A percentile compares a stretch with the other conserved stretches of the same genome.
Evolutionary conservation across 83 land plant species (phyloP).

Genomic region (Diphasiastrum complanatum): DNA sequence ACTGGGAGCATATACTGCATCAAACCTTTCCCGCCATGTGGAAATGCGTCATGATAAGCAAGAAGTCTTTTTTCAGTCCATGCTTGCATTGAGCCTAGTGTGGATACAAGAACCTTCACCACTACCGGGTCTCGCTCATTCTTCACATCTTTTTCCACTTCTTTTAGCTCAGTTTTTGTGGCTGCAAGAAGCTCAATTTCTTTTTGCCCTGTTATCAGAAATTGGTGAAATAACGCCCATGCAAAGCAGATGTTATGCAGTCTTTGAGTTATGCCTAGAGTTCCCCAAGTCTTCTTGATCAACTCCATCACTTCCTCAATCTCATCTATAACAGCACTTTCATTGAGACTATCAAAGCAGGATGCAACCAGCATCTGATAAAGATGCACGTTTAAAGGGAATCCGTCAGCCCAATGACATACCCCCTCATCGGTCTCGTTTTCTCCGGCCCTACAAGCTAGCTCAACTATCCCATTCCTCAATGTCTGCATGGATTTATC

Average conservation of each 20-base stretch:
- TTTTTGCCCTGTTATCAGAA: slow-evolving; percentile 67
- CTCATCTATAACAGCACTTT: slow-evolving; percentile 62
- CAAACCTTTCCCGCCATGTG: slow-evolving; percentile 43
- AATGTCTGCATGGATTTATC: slow-evolving; percentile 76
- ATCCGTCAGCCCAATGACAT: slow-evolving; percentile 96
- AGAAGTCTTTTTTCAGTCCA: slow-evolving; percentile 91
- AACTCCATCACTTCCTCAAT: slow-evolving; percentile 80
- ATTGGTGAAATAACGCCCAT: slow-evolving; percentile 78
- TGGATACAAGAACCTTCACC: slow-evolving; percentile 56
- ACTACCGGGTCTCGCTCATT: slow-evolving; percentile 53
- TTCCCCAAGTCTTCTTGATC: slow-evolving; percentile 83
- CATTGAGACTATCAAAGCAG: slow-evolving; percentile 61
- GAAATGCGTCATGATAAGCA: slow-evolving; percentile 90
- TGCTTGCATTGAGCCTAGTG: slow-evolving; percentile 56
- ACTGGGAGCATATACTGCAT: slow-evolving; percentile 72
- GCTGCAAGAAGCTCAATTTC: slow-evolving; percentile 65
- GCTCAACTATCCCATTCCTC: slow-evolving; percentile 58
- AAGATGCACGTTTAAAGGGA: slow-evolving; percentile 70
- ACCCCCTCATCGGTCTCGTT: slow-evolving; percentile 40
- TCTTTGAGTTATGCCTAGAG: slow-evolving; percentile 70
- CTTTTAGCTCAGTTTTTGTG: slow-evolving; percentile 56
- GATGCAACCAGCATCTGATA: slow-evolving; percentile 73
- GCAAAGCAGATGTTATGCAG: slow-evolving; percentile 73
- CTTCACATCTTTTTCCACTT: slow-evolving; percentile 84
- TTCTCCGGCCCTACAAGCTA: slow-evolving; percentile 60